These are phyloP conservation scores for Chlamydomonas schloesseri DNA, from an alignment of 139 green algal genomes.

Conservation along the genomic window DNA sequence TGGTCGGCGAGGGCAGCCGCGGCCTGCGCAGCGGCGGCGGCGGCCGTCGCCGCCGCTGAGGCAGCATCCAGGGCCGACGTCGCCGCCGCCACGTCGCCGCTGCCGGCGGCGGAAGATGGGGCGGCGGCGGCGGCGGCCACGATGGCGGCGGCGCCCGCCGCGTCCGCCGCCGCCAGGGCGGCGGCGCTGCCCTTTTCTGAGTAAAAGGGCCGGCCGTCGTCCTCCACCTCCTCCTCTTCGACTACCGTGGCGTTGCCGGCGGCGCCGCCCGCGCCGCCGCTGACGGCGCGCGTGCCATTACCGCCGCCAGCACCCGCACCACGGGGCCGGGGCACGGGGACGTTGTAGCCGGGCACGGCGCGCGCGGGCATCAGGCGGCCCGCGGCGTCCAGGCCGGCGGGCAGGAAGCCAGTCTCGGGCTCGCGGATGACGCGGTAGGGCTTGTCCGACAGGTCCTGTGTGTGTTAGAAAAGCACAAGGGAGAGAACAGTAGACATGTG, in stretches of 20 bases:
- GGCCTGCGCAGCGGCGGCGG: not conserved
- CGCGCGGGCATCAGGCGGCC: not conserved
- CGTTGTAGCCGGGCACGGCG: constrained; percentile 21
- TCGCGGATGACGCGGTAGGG: not conserved
- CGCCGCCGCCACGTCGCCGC: not conserved
- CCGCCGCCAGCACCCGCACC: too few relatives aligned
- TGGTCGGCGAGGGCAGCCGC: not conserved
- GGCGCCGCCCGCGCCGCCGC: too few relatives aligned
- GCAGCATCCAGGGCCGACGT: not conserved
- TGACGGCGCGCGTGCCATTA: too few relatives aligned
- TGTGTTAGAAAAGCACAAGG: not conserved
- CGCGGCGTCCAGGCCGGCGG: not conserved
- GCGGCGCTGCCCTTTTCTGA: too few relatives aligned
- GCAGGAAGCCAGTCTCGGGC: not conserved
- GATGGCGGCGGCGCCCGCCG: too few relatives aligned
- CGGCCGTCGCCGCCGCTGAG: not conserved
- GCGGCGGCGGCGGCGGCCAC: not conserved
- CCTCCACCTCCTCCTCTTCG: too few relatives aligned
- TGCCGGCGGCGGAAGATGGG: not conserved
- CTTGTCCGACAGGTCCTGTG: constrained; percentile 24
- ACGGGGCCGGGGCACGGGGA: not conserved
- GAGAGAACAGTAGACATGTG: not conserved
- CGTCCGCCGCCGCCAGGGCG: not conserved
- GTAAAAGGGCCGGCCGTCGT: not conserved
- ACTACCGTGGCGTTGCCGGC: too few relatives aligned